Percentiles rank a stretch among this genome's conserved stretches.
Evolutionary conservation across 2,329 filamentous ascomycete species (phyloP).

Genomic region (Fusarium sp.): DNA sequence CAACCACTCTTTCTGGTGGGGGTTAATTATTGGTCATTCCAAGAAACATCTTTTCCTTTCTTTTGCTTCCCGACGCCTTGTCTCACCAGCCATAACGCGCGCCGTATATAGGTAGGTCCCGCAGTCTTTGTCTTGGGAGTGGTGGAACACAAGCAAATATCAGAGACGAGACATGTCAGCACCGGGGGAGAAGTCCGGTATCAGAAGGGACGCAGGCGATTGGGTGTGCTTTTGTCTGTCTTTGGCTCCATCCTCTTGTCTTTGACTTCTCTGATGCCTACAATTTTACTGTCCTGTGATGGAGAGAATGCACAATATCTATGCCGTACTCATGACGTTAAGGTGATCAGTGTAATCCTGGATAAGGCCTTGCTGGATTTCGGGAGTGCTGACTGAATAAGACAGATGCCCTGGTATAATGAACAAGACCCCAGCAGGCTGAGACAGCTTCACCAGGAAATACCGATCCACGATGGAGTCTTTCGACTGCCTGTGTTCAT

Average conservation of each 20-base stretch:
- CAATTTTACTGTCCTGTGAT: neutral
- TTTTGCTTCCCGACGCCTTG: constrained; percentile 25
- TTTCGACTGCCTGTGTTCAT: too few species aligned
- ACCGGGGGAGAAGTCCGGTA: constrained; percentile 33
- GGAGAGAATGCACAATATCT: neutral
- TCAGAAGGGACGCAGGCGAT: constrained; percentile 26
- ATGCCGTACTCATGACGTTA: constrained; percentile 20
- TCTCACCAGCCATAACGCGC: constrained; percentile 31
- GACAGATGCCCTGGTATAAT: constrained; percentile 8
- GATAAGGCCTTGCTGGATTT: constrained; percentile 8
- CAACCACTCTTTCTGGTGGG: neutral
- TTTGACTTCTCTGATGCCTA: neutral
- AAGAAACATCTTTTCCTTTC: constrained; percentile 3
- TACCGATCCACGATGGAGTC: too few species aligned
- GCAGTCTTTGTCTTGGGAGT: constrained; percentile 25
- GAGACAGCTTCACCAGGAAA: constrained; percentile 24
- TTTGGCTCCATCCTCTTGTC: neutral
- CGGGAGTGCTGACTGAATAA: constrained; percentile 17
- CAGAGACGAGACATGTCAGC: constrained; percentile 25
- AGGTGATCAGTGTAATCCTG: constrained; percentile 5
- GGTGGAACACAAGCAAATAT: constrained; percentile 17
- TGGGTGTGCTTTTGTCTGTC: constrained; percentile 17
- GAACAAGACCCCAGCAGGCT: constrained; percentile 13
- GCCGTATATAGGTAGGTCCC: constrained; percentile 29
- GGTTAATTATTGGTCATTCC: neutral